Base-by-base conservation (phyloP, 2,329 filamentous ascomycete genomes). In the Waltergamsia citrina region DNA sequence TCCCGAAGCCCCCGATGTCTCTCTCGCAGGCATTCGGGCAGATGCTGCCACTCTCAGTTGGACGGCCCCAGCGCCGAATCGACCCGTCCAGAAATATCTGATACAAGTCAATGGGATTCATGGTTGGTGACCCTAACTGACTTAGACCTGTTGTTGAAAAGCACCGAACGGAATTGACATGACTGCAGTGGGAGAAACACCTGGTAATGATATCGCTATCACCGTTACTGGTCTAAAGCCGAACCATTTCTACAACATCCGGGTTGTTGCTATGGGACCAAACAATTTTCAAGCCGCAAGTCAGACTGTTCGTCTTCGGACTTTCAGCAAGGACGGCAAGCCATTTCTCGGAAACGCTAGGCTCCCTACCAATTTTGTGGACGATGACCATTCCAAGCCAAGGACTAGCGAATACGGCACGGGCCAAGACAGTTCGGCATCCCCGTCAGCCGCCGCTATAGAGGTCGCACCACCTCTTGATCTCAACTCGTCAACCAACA, bases 261-360 rank as follows among this genome's bases (percentile, higher is more conserved):
- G 90, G 39, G 85, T 96, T 35, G 84, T 95, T 45, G 86, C 90
- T 25, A 82, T 95, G 35, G 94, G 90, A 32, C 76, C 81, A 20
- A 86, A 88, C 45, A 93, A 92, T 56, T 96, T 96, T 49, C 86
- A 94, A 51, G 86, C 88, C 1, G 83, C 85, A 24, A 95, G 92
- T 54, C 71, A 78, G 5, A 77, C 93, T 24, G 79, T 96, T 42
- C 82, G 92, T 35, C 67, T 98, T 35, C 76, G 83, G 46, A 96
- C 92, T 30, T 79, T 73, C 54, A 71, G 65, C 51, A 68, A 63
- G 45, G 78, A 81, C 56, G 76, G 75, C 35, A 70, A 70, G 20
- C 77, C 76, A n/a, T 63, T 70, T 25, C 60, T 78, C 12, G 72
- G 69, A 29, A 69, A 70, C 44, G 65, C 67, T 2, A 66, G 72